Conservation (phyloP, 148 eudicot species). For the Tetragonia tetragonoides region DNA sequence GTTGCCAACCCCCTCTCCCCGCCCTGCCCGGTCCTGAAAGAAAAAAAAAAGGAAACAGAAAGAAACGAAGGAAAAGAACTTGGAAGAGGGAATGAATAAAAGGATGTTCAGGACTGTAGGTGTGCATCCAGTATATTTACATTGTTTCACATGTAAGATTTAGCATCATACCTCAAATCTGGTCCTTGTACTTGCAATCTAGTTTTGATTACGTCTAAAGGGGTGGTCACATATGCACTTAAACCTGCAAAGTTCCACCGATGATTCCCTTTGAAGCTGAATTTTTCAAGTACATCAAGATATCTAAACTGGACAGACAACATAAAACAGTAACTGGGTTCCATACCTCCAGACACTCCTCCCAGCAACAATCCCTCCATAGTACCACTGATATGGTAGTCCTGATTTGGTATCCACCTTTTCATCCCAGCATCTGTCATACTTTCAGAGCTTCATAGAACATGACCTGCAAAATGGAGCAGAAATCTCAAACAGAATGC, state of each 20-base stretch:
- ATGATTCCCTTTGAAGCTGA: neutral
- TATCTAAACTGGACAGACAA: neutral
- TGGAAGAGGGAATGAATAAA: neutral
- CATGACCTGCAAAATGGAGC: slow-evolving; percentile 53
- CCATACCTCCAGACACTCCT: slow-evolving; percentile 86
- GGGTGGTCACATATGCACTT: slow-evolving; percentile 89
- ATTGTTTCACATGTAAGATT: neutral
- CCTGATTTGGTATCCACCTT: slow-evolving; percentile 47
- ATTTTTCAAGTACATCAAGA: neutral
- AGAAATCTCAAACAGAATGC: slow-evolving; percentile 8
- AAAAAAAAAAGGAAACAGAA: neutral
- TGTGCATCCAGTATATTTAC: neutral
- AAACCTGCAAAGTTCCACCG: slow-evolving; percentile 44
- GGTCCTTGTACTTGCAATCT: slow-evolving; percentile 85
- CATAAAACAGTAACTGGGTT: neutral
- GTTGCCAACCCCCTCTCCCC: neutral
- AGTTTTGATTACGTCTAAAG: slow-evolving; percentile 76
- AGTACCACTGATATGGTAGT: slow-evolving; percentile 50
- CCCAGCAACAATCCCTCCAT: slow-evolving; percentile 79
- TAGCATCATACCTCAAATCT: slow-evolving; percentile 45
- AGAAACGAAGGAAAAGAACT: neutral
- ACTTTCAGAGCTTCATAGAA: slow-evolving; percentile 76
- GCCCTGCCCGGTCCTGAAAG: neutral
- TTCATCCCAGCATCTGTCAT: slow-evolving; percentile 62
- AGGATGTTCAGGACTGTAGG: neutral